Evolutionary conservation across 768 basidiomycete species (phyloP).

Genomic region (Udeniomyces megalosporus): DNA sequence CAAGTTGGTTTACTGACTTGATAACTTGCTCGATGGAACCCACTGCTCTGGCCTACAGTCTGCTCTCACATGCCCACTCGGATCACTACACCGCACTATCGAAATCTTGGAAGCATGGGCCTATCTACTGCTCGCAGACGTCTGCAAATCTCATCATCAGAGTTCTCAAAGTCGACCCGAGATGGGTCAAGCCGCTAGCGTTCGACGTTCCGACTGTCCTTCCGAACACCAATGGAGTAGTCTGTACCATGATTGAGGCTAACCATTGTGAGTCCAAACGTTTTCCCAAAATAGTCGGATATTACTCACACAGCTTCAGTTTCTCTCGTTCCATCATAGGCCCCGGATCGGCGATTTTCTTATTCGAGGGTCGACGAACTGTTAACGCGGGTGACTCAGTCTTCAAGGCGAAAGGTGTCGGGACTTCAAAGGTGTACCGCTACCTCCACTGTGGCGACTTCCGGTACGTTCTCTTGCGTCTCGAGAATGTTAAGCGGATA

Average conservation of each 20-base stretch:
- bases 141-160: slow-evolving; percentile 77
- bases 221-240: slow-evolving; percentile 68
- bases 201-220: slow-evolving; percentile 58
- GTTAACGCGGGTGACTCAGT: slow-evolving; percentile 69
- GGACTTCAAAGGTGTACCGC: slow-evolving; percentile 52
- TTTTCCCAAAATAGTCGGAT: too few species aligned
- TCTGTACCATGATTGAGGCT: slow-evolving; percentile 87
- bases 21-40: too few species aligned
- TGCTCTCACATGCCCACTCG: slow-evolving; percentile 50
- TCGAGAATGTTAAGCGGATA: too few species aligned
- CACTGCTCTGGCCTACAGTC: neutral
- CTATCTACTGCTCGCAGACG: slow-evolving; percentile 77
- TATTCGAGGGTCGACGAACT: slow-evolving; percentile 85
- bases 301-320: too few species aligned
- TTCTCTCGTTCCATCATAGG: slow-evolving; percentile 29
- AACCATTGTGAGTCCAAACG: slow-evolving; percentile 82
- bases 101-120: slow-evolving; percentile 71
- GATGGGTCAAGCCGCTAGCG: slow-evolving; percentile 78
- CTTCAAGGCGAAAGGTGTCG: slow-evolving; percentile 55
- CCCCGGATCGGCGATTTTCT: slow-evolving; percentile 84
- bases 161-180: slow-evolving; percentile 72
- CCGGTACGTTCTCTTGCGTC: slow-evolving; percentile 18
- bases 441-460: slow-evolving; percentile 85
- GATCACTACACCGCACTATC: slow-evolving; percentile 91
- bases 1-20: too few species aligned